phyloP scores from a whole-genome alignment of 176 grass and related monocot genomes.

The Saccharum spontaneum region DNA sequence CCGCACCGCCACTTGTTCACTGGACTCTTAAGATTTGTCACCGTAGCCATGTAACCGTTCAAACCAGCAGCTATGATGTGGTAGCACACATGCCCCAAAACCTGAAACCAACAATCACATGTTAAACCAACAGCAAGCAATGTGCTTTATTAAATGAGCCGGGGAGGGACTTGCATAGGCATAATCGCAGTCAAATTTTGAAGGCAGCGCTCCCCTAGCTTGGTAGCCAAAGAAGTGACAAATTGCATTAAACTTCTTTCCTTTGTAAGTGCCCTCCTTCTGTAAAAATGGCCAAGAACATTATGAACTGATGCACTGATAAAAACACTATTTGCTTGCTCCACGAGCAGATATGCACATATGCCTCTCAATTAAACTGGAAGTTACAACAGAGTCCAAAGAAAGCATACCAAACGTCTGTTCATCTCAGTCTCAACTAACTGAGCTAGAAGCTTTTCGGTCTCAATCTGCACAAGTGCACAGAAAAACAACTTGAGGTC shows the following conservation, averaged over 20 bases:
- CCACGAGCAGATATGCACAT: slow-evolving; percentile 10
- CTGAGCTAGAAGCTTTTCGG: slow-evolving; percentile 97
- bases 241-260: slow-evolving; percentile 99
- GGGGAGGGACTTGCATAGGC: slow-evolving; percentile 72
- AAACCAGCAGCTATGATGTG: slow-evolving; percentile 87
- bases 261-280: slow-evolving; percentile 97
- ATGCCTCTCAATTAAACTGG: slow-evolving; percentile 7
- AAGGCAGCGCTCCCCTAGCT: slow-evolving; percentile 92
- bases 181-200: slow-evolving; percentile 98
- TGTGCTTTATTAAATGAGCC: background rate
- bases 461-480: slow-evolving; percentile 85
- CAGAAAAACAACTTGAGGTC: slow-evolving; percentile 7
- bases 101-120: slow-evolving; percentile 52
- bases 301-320: slow-evolving; percentile 22
- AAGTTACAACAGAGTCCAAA: slow-evolving; percentile 9
- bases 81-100: slow-evolving; percentile 95
- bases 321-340: background rate
- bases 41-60: slow-evolving; percentile 97
- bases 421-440: slow-evolving; percentile 96
- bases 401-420: slow-evolving; percentile 73
- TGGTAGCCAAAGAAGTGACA: slow-evolving; percentile 99
- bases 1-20: slow-evolving; percentile 95
- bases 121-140: slow-evolving; percentile 23
- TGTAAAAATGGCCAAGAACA: slow-evolving; percentile 39
- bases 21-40: slow-evolving; percentile 96